phyloP scores from a whole-genome alignment of 352 stramenopile species.

The Pythium dissimile region DNA sequence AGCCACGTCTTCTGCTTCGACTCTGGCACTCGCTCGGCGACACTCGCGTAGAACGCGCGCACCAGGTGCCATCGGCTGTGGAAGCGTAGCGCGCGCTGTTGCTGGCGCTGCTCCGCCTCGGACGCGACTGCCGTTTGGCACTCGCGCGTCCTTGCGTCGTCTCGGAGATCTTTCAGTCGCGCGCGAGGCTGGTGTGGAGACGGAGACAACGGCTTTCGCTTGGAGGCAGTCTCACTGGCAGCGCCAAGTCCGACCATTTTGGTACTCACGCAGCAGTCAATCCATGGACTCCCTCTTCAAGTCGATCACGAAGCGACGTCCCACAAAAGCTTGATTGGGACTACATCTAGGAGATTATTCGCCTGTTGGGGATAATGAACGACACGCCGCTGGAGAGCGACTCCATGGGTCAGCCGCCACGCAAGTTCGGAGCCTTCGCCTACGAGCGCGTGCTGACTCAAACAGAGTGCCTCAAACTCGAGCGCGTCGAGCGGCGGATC shows the following conservation, averaged over 20 bases:
- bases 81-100: constrained; percentile 33
- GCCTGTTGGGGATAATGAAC: no score
- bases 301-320: constrained; percentile 20
- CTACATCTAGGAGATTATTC: no score
- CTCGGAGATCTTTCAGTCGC: constrained; percentile 40
- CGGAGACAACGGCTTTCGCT: background rate
- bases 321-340: background rate
- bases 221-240: no score
- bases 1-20: constrained; percentile 18
- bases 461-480: constrained; percentile 35
- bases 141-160: constrained; percentile 24
- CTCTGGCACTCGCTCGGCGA: constrained; percentile 23
- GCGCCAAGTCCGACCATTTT: constrained; percentile 2
- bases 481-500: constrained; percentile 22
- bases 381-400: no score
- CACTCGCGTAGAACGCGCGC: constrained; percentile 42
- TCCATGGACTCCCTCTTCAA: constrained; percentile 6
- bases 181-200: background rate
- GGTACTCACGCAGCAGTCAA: background rate
- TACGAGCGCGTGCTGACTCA: constrained; percentile 46
- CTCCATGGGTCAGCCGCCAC: no score
- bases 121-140: constrained; percentile 19
- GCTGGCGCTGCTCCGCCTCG: constrained; percentile 28
- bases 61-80: constrained; percentile 41
- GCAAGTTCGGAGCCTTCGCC: constrained; percentile 16